Evolutionary conservation across 805 yeast genomes (phyloP).

Genomic region (Schizosaccharomyces osmophilus): DNA sequence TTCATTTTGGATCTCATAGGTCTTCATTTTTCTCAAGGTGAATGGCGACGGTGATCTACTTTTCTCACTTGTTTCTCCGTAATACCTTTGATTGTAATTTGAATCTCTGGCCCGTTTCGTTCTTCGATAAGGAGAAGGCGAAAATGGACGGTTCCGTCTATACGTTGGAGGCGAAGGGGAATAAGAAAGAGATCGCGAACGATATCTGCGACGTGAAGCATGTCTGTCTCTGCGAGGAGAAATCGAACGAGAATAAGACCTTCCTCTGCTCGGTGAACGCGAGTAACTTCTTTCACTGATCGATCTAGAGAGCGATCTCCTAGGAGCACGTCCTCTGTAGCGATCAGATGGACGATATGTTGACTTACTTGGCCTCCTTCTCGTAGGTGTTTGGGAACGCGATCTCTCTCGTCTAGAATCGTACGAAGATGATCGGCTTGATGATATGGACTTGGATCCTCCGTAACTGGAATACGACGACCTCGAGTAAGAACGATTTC

Average conservation of each 20-base stretch:
- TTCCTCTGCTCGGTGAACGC: slow-evolving; percentile 4
- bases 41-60: background rate
- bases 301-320: too few relatives aligned
- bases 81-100: too few relatives aligned
- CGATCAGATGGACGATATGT: too few relatives aligned
- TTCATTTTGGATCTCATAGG: background rate
- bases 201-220: slow-evolving; percentile 1
- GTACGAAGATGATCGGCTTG: too few relatives aligned
- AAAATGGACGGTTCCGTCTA: background rate
- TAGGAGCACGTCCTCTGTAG: too few relatives aligned
- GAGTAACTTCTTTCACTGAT: slow-evolving; percentile 4
- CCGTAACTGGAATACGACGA: too few relatives aligned
- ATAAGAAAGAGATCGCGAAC: slow-evolving; percentile 8
- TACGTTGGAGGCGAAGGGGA: background rate
- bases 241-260: slow-evolving; percentile 7
- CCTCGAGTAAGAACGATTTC: too few relatives aligned
- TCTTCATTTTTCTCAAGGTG: background rate
- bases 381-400: too few relatives aligned
- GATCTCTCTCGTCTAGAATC: too few relatives aligned
- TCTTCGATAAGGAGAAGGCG: background rate
- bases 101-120: background rate
- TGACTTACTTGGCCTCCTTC: too few relatives aligned
- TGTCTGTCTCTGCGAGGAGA: slow-evolving; percentile 2
- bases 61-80: too few relatives aligned
- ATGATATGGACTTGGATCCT: too few relatives aligned